A percentile compares a stretch with the other conserved stretches of the same genome.
phyloP scores from a whole-genome alignment of 2,329 filamentous ascomycete species.

The Cercospora nicotianae region DNA sequence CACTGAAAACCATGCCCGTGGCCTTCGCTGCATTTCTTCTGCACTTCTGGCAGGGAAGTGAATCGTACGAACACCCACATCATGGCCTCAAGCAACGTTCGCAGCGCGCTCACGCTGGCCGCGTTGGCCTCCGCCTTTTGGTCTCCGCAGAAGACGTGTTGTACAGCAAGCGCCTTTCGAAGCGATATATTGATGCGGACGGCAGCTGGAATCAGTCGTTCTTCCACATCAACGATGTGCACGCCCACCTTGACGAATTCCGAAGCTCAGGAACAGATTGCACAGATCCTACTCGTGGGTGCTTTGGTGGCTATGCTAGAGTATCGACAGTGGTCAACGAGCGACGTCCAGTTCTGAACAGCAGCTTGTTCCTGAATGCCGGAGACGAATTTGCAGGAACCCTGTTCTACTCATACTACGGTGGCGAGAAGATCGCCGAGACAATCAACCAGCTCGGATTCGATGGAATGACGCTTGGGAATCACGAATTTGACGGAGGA shows the following conservation, averaged over 20 bases:
- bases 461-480: conserved; percentile 67
- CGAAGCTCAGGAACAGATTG: conserved; percentile 63
- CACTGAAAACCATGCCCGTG: neutral
- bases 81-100: neutral
- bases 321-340: conserved; percentile 62
- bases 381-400: conserved; percentile 72
- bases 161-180: conserved; percentile 26
- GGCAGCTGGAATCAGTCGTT: conserved; percentile 44
- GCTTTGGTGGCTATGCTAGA: conserved; percentile 64
- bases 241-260: conserved; percentile 66
- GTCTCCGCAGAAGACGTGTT: conserved; percentile 28
- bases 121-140: neutral
- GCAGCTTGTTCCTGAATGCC: conserved; percentile 63
- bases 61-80: neutral
- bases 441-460: conserved; percentile 66
- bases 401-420: conserved; percentile 66
- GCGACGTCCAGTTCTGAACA: conserved; percentile 57
- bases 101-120: conserved; percentile 5
- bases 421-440: conserved; percentile 65
- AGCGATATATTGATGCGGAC: conserved; percentile 27
- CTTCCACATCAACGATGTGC: conserved; percentile 70
- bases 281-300: conserved; percentile 56
- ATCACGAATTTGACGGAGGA: conserved; percentile 64
- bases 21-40: neutral
- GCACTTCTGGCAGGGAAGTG: neutral